Evolutionary conservation across 1,284 basidiomycete species (phyloP).

Genomic region (Singerocomus rubriflavus): DNA sequence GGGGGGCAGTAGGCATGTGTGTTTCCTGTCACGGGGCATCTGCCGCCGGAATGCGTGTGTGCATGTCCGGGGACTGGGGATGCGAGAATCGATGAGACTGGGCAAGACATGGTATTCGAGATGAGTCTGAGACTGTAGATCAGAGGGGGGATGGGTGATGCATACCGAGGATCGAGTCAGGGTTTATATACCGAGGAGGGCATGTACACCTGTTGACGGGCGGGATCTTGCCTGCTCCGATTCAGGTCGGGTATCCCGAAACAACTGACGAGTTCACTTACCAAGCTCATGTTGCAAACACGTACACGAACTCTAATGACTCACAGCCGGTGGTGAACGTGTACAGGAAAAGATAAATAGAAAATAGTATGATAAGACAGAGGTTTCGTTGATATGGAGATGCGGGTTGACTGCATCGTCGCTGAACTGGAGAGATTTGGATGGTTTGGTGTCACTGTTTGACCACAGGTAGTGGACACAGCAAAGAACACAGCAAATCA

Average conservation of each 20-base stretch:
- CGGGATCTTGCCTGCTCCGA: background rate
- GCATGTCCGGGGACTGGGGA: conserved; percentile 10
- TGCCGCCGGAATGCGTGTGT: conserved; percentile 18
- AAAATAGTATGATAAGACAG: conserved; percentile 11
- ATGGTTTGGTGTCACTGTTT: background rate
- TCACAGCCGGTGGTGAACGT: background rate
- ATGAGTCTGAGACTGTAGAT: background rate
- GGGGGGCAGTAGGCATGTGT: conserved; percentile 28
- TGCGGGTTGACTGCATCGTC: background rate
- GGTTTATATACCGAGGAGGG: conserved; percentile 18
- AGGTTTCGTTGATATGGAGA: conserved; percentile 15
- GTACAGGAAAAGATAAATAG: conserved; percentile 2
- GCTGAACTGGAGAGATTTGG: background rate
- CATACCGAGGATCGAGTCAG: background rate
- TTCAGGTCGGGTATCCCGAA: background rate
- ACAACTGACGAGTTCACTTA: background rate
- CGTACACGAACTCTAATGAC: background rate
- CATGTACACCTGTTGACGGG: background rate
- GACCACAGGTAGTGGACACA: conserved; percentile 3
- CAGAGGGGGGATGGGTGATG: background rate
- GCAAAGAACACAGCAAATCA: conserved; percentile 15
- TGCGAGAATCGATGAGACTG: conserved; percentile 9
- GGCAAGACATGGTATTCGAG: conserved; percentile 17
- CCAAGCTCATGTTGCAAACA: background rate
- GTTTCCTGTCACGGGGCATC: conserved; percentile 29